Conservation (phyloP, 345 rosid genomes). For the Rubroshorea leprosula region DNA sequence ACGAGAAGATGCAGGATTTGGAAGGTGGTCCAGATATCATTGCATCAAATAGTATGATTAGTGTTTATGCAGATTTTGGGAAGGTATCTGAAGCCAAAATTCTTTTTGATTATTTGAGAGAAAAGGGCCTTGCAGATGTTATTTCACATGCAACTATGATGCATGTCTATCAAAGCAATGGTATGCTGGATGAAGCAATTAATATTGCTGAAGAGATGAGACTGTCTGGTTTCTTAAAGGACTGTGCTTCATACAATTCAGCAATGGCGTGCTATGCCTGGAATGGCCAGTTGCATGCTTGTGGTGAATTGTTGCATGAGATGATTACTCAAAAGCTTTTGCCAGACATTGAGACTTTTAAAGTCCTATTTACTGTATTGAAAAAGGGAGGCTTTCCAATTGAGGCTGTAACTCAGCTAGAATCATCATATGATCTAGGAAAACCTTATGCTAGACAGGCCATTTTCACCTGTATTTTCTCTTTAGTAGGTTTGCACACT, state of each 20-base stretch:
- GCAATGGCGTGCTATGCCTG: slow-evolving; percentile 70
- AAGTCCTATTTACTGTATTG: slow-evolving; percentile 53
- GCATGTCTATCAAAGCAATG: slow-evolving; percentile 70
- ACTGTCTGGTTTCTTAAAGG: slow-evolving; percentile 50
- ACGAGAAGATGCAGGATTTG: slow-evolving; percentile 56
- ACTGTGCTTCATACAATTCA: slow-evolving; percentile 60
- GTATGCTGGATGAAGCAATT: slow-evolving; percentile 77
- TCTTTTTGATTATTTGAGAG: slow-evolving; percentile 49
- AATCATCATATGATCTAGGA: slow-evolving; percentile 51
- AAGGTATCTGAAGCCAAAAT: slow-evolving; percentile 66
- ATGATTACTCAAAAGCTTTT: slow-evolving; percentile 55
- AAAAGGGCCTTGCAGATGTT: slow-evolving; percentile 58
- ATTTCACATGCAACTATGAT: slow-evolving; percentile 77
- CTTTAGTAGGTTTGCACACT: slow-evolving; percentile 58
- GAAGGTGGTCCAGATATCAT: slow-evolving; percentile 64
- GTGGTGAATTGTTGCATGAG: slow-evolving; percentile 68
- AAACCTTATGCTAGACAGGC: slow-evolving; percentile 65
- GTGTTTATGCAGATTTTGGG: slow-evolving; percentile 74
- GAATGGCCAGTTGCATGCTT: slow-evolving; percentile 58
- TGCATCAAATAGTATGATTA: slow-evolving; percentile 74
- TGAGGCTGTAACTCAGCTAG: slow-evolving; percentile 74
- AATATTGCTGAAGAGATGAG: slow-evolving; percentile 87
- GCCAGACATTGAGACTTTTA: slow-evolving; percentile 61
- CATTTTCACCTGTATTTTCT: slow-evolving; percentile 50
- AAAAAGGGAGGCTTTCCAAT: slow-evolving; percentile 66